phyloP scores from a whole-genome alignment of 2,329 filamentous ascomycete species.

The Polytolypa hystricis region DNA sequence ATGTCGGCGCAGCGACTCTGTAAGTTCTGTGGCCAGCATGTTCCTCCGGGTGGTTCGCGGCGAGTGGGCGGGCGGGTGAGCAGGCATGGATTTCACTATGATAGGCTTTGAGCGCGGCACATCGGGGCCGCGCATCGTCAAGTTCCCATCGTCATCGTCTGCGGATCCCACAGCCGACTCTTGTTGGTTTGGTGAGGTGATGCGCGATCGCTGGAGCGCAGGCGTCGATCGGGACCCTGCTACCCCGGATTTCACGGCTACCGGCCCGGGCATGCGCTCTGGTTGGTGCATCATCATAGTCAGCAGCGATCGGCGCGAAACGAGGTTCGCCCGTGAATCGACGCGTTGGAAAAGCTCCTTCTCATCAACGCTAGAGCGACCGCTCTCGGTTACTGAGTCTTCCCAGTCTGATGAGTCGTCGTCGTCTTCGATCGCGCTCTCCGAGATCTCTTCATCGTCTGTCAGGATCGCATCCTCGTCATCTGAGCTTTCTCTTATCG shows the following conservation, averaged over 20 bases:
- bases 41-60: constrained; percentile 85
- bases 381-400: constrained; percentile 66
- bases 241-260: constrained; percentile 1
- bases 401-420: constrained; percentile 53
- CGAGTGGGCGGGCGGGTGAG: constrained; percentile 66
- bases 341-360: constrained; percentile 78
- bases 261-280: constrained; percentile 47
- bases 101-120: constrained; percentile 72
- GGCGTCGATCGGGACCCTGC: constrained; percentile 30
- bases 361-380: constrained; percentile 71
- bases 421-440: constrained; percentile 69
- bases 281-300: constrained; percentile 79
- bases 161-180: constrained; percentile 52
- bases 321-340: constrained; percentile 73
- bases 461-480: constrained; percentile 51
- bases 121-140: constrained; percentile 51
- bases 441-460: constrained; percentile 56
- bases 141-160: constrained; percentile 48
- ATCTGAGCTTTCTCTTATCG: constrained; percentile 42
- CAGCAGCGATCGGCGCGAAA: constrained; percentile 76
- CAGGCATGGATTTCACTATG: constrained; percentile 56
- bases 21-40: constrained; percentile 91
- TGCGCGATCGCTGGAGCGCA: constrained; percentile 42
- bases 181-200: constrained; percentile 54
- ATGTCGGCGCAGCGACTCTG: constrained; percentile 81